Conservation (phyloP, 208 protist genomes). For the Willaertia magna region DNA sequence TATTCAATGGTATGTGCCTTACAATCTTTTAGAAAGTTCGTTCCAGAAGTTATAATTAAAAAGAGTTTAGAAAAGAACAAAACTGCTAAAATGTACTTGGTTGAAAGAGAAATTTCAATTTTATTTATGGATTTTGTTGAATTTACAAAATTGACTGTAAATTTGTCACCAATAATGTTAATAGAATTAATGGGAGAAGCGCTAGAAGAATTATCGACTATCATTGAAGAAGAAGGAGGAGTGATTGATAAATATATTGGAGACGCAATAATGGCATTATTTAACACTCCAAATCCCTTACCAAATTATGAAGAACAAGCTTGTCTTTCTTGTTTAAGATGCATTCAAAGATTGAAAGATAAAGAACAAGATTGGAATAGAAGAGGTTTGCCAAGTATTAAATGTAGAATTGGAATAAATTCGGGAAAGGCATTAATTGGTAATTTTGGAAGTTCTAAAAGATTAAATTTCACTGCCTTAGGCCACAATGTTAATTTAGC, state of each 20-base stretch:
- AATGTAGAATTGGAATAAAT: too few relatives aligned
- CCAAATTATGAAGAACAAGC: not conserved
- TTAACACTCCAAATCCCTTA: not conserved
- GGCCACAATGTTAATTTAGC: too few relatives aligned
- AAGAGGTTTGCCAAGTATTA: too few relatives aligned
- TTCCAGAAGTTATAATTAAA: not conserved
- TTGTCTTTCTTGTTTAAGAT: too few relatives aligned
- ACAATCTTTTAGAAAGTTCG: not conserved
- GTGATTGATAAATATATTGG: conserved; percentile 12
- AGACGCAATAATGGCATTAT: not conserved
- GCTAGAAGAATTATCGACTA: not conserved
- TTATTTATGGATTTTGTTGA: not conserved
- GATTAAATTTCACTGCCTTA: not conserved
- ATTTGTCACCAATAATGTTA: not conserved
- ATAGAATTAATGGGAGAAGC: not conserved
- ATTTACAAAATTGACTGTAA: not conserved
- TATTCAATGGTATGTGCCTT: not conserved
- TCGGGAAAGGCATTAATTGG: too few relatives aligned
- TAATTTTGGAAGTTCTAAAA: not conserved
- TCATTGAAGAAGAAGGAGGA: not conserved
- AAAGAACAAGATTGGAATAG: too few relatives aligned
- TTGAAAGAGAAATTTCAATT: not conserved
- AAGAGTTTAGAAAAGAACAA: not conserved
- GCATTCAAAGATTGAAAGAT: too few relatives aligned
- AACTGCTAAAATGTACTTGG: not conserved